Base-by-base conservation (phyloP, 345 rosid species). In the Populus pruinosa region DNA sequence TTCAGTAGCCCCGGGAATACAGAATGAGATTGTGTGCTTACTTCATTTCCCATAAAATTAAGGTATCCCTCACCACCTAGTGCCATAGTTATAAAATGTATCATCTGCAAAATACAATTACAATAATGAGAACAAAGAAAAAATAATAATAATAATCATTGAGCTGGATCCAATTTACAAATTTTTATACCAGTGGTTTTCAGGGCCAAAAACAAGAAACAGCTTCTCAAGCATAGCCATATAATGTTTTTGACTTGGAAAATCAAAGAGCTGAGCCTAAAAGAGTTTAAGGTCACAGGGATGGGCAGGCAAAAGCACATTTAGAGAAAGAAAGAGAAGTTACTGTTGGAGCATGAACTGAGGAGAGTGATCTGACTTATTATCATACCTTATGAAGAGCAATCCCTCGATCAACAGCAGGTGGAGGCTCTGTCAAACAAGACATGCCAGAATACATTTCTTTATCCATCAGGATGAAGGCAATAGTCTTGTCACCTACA, bases 41-140 rank as follows among this genome's bases (percentile, higher is more conserved):
- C 97, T 91, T 92, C 97, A 77, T 92, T 92, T 75, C 94, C 97
- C 93, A 92, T 92, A 75, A 90, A 92, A 86, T 92, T 92, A 73
- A 92, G 91, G 79, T 92, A 90, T 78, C 94, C 97, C 67, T 92
- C 94, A 11, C 97, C 94, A 80, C 97, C 97, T 77, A 92, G 78
- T 75, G 92, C 94, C 92, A 90, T 88, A 5, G 94, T 90, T 64
- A 90, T 75, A 74, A 90, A 87, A 87, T 92, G 97, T 81, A 90
- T 87, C 91, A 92, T 89, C 97, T 90, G 90, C 84, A 80, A 64
- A 65, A 68, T 38, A 38, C 18, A 65, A 70, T 61, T 35, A 63
- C 36, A 79, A 31, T 17, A 72, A 64, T 75, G 47, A 76, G 66
- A 77, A 59, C 43, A 29, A 23, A 59, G 59, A 53, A 6, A 64